A percentile compares a stretch with the other conserved stretches of the same genome.
Evolutionary conservation across 306 rosid species (phyloP).

Genomic region (Rosa chinensis): DNA sequence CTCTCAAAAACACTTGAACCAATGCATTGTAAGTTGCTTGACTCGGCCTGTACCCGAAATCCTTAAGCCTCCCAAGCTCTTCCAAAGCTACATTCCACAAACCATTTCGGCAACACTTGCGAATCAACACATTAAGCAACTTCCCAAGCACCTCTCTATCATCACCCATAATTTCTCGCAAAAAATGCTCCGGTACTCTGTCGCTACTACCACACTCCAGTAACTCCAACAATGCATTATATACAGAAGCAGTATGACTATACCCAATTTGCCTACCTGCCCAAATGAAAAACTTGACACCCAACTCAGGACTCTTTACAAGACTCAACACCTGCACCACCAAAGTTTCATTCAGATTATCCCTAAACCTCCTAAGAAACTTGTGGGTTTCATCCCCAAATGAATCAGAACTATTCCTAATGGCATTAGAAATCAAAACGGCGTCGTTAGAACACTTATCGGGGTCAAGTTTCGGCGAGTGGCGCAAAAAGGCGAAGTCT

Average conservation of each 20-base stretch:
- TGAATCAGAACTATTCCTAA: conserved; percentile 32
- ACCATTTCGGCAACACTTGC: conserved; percentile 72
- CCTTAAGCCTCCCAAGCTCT: conserved; percentile 86
- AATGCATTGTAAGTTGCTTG: conserved; percentile 60
- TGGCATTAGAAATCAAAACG: conserved; percentile 38
- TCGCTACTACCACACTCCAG: conserved; percentile 29
- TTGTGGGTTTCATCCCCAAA: conserved; percentile 47
- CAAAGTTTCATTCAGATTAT: conserved; percentile 42
- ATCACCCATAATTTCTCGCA: conserved; percentile 51
- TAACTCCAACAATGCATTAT: conserved; percentile 48
- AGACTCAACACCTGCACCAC: conserved; percentile 54
- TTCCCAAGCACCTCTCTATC: conserved; percentile 56
- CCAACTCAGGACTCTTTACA: conserved; percentile 42
- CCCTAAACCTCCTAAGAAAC: conserved; percentile 62
- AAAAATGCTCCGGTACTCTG: conserved; percentile 45
- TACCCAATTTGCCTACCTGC: conserved; percentile 79
- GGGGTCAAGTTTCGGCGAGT: conserved; percentile 16
- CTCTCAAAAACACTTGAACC: conserved; percentile 70
- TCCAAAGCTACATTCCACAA: conserved; percentile 78
- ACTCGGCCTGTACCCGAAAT: conserved; percentile 72
- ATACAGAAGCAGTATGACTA: conserved; percentile 46
- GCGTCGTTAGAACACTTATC: conserved; percentile 41
- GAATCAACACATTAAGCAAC: conserved; percentile 68
- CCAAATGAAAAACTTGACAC: conserved; percentile 73
- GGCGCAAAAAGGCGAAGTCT: conserved; percentile 54